A percentile compares a stretch with the other conserved stretches of the same genome.
These are phyloP conservation scores for Calonectria hongkongensis DNA, from an alignment of 2,329 filamentous ascomycete species.

Conservation along the genomic window DNA sequence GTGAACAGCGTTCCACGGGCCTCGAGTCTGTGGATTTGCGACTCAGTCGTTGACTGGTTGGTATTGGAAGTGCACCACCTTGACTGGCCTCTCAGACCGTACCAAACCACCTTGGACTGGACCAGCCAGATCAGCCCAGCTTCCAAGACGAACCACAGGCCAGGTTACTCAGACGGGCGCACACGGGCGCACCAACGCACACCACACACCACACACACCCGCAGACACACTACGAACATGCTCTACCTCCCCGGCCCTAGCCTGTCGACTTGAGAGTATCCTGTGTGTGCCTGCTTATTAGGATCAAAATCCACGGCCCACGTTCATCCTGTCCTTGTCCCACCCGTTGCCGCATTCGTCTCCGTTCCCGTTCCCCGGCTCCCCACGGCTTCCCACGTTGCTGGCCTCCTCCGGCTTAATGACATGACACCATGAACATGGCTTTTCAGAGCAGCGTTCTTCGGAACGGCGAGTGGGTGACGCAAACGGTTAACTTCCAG, in stretches of 20 bases:
- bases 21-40: constrained; percentile 20
- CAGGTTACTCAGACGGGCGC: constrained; percentile 19
- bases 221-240: constrained; percentile 28
- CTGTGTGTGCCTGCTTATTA: constrained; percentile 24
- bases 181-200: constrained; percentile 20
- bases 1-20: not conserved
- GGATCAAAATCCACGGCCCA: constrained; percentile 2
- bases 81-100: constrained; percentile 20
- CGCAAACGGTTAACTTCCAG: constrained; percentile 68
- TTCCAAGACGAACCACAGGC: constrained; percentile 16
- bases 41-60: constrained; percentile 18
- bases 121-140: constrained; percentile 24
- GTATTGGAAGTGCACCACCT: constrained; percentile 20
- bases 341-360: constrained; percentile 26
- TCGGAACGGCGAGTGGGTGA: constrained; percentile 74
- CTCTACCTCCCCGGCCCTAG: constrained; percentile 24
- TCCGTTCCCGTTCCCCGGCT: constrained; percentile 24
- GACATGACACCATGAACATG: constrained; percentile 57
- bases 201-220: constrained; percentile 21
- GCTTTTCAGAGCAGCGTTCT: constrained; percentile 74
- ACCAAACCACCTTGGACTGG: constrained; percentile 27
- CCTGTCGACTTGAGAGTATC: constrained; percentile 21
- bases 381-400: constrained; percentile 26
- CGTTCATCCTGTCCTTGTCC: constrained; percentile 31
- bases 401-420: constrained; percentile 37